A percentile compares a stretch with the other conserved stretches of the same genome.
Evolutionary conservation across 805 yeast genomes (phyloP).

Genomic region (Hanseniaspora thailandica): DNA sequence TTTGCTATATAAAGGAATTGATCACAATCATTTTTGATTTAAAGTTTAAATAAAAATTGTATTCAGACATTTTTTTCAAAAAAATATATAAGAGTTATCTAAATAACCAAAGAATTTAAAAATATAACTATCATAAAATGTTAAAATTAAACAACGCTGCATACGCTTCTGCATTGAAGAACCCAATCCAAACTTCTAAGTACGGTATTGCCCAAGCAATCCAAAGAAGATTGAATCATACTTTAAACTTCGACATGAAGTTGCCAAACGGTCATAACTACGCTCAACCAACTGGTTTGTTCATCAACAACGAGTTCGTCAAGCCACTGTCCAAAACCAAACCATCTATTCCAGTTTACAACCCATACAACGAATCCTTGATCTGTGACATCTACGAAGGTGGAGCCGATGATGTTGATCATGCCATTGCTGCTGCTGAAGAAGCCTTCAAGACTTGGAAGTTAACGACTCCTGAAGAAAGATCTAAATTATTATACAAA

Average conservation of each 20-base stretch:
- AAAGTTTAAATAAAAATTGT: too few relatives aligned
- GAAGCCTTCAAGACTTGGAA: conserved; percentile 72
- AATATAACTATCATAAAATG: background rate
- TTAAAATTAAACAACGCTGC: background rate
- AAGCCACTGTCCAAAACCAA: conserved; percentile 38
- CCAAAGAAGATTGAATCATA: conserved; percentile 7
- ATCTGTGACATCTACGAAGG: conserved; percentile 57
- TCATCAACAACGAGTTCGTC: conserved; percentile 65
- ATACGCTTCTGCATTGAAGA: background rate
- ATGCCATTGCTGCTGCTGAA: conserved; percentile 77
- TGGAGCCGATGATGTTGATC: conserved; percentile 60
- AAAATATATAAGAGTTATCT: too few relatives aligned
- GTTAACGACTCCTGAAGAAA: conserved; percentile 49
- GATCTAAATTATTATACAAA: conserved; percentile 51
- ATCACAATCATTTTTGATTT: too few relatives aligned
- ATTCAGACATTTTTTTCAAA: too few relatives aligned
- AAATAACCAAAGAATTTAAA: too few relatives aligned
- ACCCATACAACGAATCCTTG: conserved; percentile 62
- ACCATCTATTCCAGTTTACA: conserved; percentile 50
- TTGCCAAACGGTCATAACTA: conserved; percentile 62
- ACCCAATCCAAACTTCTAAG: background rate
- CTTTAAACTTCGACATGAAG: conserved; percentile 36
- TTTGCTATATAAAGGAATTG: too few relatives aligned
- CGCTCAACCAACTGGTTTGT: conserved; percentile 68
- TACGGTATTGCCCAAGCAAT: background rate